phyloP scores from a whole-genome alignment of 2,329 filamentous ascomycete species.

The Ampelomyces quisqualis region DNA sequence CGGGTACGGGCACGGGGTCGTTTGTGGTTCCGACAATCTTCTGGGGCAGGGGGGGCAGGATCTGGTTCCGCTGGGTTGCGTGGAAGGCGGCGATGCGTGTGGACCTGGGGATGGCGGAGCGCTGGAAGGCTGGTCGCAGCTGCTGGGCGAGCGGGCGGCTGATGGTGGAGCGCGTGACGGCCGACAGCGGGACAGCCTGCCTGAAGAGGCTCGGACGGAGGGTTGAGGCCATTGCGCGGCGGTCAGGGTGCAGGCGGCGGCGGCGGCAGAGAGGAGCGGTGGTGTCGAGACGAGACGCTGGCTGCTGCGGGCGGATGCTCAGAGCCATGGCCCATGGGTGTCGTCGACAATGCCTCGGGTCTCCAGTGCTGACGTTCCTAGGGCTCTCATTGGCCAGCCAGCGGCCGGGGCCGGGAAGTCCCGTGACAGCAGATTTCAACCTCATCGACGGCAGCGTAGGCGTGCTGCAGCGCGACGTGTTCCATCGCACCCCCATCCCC shows the following conservation, averaged over 20 bases:
- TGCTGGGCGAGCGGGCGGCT: slow-evolving; percentile 42
- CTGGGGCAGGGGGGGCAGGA: slow-evolving; percentile 86
- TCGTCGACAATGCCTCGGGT: slow-evolving; percentile 26
- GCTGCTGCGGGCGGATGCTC: background rate
- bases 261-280: slow-evolving; percentile 10
- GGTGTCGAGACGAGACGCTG: slow-evolving; percentile 4
- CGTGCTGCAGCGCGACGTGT: slow-evolving; percentile 29
- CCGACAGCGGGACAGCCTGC: slow-evolving; percentile 49
- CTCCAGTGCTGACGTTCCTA: slow-evolving; percentile 20
- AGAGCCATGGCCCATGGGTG: slow-evolving; percentile 1
- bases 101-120: slow-evolving; percentile 44
- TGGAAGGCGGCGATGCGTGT: slow-evolving; percentile 77
- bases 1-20: slow-evolving; percentile 75
- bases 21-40: slow-evolving; percentile 80
- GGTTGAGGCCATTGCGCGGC: slow-evolving; percentile 54
- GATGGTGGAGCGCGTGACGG: slow-evolving; percentile 41
- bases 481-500: slow-evolving; percentile 28
- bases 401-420: slow-evolving; percentile 20
- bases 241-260: slow-evolving; percentile 1
- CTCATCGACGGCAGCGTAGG: slow-evolving; percentile 25
- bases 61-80: slow-evolving; percentile 70
- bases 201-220: slow-evolving; percentile 53
- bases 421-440: slow-evolving; percentile 25
- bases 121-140: slow-evolving; percentile 45
- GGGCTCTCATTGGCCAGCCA: slow-evolving; percentile 16